Conservation (phyloP, 108 stramenopile species). For the Cylindrotheca closterium region DNA sequence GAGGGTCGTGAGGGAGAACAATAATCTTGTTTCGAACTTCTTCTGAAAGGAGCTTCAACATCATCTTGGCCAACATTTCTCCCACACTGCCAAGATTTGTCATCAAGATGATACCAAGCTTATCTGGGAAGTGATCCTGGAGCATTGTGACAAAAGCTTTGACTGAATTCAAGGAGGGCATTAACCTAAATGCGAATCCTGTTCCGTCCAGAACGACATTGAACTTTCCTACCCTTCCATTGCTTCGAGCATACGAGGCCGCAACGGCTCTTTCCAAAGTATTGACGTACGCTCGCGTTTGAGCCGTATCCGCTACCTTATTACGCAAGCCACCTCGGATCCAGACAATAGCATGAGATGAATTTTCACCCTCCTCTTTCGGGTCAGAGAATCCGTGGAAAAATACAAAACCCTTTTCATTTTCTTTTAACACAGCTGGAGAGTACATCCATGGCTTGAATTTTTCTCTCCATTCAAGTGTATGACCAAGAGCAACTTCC, state of each 20-base stretch:
- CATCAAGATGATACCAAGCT: conserved; percentile 59
- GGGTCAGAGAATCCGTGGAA: conserved; percentile 53
- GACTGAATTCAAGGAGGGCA: conserved; percentile 45
- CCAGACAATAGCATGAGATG: conserved; percentile 60
- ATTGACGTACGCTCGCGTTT: conserved; percentile 45
- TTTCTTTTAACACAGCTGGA: conserved; percentile 46
- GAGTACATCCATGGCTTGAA: conserved; percentile 69
- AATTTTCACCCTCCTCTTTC: conserved; percentile 5
- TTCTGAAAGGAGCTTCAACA: conserved; percentile 63
- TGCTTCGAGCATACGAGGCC: conserved; percentile 39
- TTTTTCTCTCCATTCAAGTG: conserved; percentile 68
- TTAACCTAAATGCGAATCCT: conserved; percentile 30
- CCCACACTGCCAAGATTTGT: conserved; percentile 52
- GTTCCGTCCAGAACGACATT: conserved; percentile 65
- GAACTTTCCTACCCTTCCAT: conserved; percentile 66
- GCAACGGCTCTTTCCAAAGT: conserved; percentile 59
- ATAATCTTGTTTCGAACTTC: conserved; percentile 71
- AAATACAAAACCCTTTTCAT: conserved; percentile 59
- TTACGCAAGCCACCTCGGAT: conserved; percentile 43
- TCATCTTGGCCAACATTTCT: conserved; percentile 59
- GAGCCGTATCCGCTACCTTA: conserved; percentile 33
- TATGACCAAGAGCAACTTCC: conserved; percentile 56
- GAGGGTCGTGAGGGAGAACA: conserved; percentile 48
- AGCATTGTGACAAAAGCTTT: conserved; percentile 54
- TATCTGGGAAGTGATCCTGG: conserved; percentile 81